Evolutionary conservation across 2,329 filamentous ascomycete genomes (phyloP), one percentile per base, ranked within the genome.

Genomic region (Aspergillus felis): DNA sequence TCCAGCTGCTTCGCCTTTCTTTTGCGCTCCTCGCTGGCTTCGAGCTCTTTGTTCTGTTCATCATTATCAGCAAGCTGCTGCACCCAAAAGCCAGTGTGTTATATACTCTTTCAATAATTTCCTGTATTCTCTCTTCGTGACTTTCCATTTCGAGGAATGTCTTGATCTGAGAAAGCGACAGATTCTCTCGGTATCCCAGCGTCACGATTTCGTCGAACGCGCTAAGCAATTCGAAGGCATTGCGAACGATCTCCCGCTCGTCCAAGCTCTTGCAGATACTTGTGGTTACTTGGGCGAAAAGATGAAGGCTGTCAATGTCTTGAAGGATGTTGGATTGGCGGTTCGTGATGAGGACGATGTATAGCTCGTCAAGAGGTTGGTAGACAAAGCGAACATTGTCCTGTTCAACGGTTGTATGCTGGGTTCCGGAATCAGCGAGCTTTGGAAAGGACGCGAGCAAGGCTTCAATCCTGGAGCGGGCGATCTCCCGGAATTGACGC

Each of bases 301-400:
- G 84, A 76, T 99, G 95, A 59, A 99, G 85, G 58, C 94, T 96
- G 79, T 97, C 94, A 76, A 99, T 99, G 77, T 99, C 94, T 79
- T 99, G 94, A 53, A 99, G 84, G 67, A 99, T 99, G 79, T 99
- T 99, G 76, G 93, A 97, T 82, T 97, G 94, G 69, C 92, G 90
- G 82, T 99, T 99, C 76, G 95, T 99, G 78, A 99, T 97, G 71
- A 99, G 87, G 65, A 99, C 93, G 86, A 99, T 97, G 84, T 99
- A 99, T 64, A 99, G 87, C 81, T 99, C 95, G 79, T 99, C 95
- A 64, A 99, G 84, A 59, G 94, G 95, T 76, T 99, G 94, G 82
- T 99, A 99, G 58, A 99, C 94, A 74, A 97, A 99, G 80, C 94
- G 93, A 71, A 99, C 94, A 81, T 96, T 97, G 81, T 99, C 95